Evolutionary conservation across 2,329 filamentous ascomycete species (phyloP), one percentile per base, ranked within the genome.

Genomic region (Mollisia scopiformis): DNA sequence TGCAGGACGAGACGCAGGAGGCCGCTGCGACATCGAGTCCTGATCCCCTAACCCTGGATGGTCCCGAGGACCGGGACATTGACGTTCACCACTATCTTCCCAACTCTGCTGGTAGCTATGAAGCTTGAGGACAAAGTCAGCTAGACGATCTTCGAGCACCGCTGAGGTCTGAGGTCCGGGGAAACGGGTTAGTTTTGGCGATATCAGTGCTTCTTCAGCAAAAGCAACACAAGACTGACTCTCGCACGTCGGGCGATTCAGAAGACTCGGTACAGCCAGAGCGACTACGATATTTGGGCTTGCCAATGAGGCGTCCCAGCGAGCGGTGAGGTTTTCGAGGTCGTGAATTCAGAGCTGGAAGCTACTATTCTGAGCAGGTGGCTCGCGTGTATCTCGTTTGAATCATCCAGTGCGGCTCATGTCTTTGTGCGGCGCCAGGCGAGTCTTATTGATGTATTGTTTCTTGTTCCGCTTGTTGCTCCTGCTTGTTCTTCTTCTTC

Each of bases 11-110:
- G 82, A 78, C 76, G 78, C 79, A 80, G 80, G 75, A 71, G 79
- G 81, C 78, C 80, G 82, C 80, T 86, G 83, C 79, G 84, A 87
- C 86, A 88, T 88, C 79, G 84, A 82, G 79, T 78, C 78, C 82
- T 80, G 80, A 77, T 84, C 83, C 80, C 83, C 82, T 80, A 76
- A 78, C 75, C 77, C 75, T 76, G 76, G 77, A 73, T 77, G 76
- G 77, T 77, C 79, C 75, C 75, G 76, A 77, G 76, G 78, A 78
- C 78, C 79, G 75, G 79, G 76, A 83, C 85, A 88, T 88, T 80
- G 84, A 85, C 79, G 69, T 71, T 71, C 69, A 60, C 68, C 71
- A 69, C 69, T 72, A 54, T 64, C 71, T 65, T 74, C 69, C 71
- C 71, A 72, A 68, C 67, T 72, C 67, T 73, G 66, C 66, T 73